Base-by-base conservation (phyloP, 768 basidiomycete species). In the Collybia nuda region DNA sequence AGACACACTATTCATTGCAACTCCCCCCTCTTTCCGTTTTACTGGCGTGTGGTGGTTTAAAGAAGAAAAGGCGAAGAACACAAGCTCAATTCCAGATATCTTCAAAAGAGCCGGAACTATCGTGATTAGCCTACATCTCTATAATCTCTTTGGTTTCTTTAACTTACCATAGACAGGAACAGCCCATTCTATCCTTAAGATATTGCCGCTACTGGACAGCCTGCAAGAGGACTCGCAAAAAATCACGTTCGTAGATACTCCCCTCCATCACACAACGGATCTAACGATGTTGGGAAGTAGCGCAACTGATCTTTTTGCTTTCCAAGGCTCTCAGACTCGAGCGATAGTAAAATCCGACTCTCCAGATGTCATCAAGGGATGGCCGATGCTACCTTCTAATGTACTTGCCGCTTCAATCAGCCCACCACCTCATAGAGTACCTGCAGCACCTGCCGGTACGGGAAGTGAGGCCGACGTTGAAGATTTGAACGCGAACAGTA, bases 231-330 rank as follows among this genome's bases (percentile, higher is more conserved):
- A 86, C n/a, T 70, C 74, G 14, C 80, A 84, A 58, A 79, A 80
- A 52, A 63, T 81, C 58, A 86, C 82, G 90, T 91, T 61, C 55
- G 81, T 70, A 45, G 45, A 55, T 43, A 26, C 21, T 46, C 49
- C n/a, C 9, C 3, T 48, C 42, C 40, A 28, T 28, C 40, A 49
- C 50, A 35, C 11, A 26, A 43, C 46, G 43, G 50, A 38, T 54
- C 64, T 63, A 29, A 61, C 39, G 19, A 40, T 26, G 24, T 22
- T 45, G 12, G 43, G 38, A 40, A 46, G 48, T 65, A 92, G 90
- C 50, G 85, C 86, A 6, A 84, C 84, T 48, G 86, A 91, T 68
- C 68, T 92, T 36, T 93, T 93, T 64, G 85, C 88, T 36, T 90
- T 91, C 62, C 86, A 90, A 68, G 84, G 82, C 35, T 79, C 81